phyloP scores from a whole-genome alignment of 257 asterid species.

The Lycium barbarum region DNA sequence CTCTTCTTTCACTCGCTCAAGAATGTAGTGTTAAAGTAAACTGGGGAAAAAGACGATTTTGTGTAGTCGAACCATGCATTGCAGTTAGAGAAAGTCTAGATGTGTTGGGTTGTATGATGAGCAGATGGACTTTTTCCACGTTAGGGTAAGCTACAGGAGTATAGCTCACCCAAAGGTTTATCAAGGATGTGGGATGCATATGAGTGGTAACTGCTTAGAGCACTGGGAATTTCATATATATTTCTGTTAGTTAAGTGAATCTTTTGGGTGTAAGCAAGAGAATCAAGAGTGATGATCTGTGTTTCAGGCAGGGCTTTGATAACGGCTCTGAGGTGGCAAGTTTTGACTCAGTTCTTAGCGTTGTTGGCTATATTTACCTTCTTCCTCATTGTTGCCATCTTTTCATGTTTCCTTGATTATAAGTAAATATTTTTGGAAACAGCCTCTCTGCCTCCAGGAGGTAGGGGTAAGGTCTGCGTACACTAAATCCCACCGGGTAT shows the following conservation, averaged over 20 bases:
- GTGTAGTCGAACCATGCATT: background rate
- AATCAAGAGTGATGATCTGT: background rate
- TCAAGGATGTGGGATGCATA: slow-evolving; percentile 20
- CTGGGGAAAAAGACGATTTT: background rate
- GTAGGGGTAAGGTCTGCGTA: no score
- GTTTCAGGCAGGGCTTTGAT: background rate
- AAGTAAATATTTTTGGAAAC: no score
- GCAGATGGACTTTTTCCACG: background rate
- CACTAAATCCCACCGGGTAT: no score
- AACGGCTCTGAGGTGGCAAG: background rate
- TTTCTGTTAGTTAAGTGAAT: slow-evolving; percentile 26
- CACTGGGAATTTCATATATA: slow-evolving; percentile 5
- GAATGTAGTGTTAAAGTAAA: background rate
- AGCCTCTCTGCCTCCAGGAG: no score
- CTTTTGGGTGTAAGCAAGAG: background rate
- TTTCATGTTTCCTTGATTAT: background rate
- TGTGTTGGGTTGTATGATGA: background rate
- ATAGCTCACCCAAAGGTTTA: background rate
- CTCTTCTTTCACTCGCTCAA: background rate
- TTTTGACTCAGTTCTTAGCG: background rate
- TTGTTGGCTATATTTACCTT: background rate
- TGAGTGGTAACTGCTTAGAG: background rate
- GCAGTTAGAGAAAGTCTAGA: background rate
- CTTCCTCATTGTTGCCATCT: background rate
- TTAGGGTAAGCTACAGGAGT: background rate